These are phyloP conservation scores for Hemerocallis citrina DNA, from an alignment of 106 monocot genomes.

Conservation along the genomic window DNA sequence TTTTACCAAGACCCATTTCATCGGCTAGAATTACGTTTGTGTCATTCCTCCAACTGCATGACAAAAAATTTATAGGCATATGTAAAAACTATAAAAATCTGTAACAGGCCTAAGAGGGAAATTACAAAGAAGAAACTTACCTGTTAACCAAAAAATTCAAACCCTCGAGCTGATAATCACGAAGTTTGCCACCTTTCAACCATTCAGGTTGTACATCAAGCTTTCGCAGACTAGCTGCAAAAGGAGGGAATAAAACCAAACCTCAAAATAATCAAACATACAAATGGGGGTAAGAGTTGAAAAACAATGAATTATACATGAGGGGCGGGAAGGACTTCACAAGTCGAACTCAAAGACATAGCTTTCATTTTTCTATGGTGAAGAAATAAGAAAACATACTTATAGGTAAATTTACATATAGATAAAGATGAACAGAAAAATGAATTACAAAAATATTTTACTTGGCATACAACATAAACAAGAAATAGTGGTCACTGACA, in stretches of 20 bases:
- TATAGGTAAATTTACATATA: too few species aligned
- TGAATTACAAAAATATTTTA: too few species aligned
- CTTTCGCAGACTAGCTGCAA: constrained; percentile 84
- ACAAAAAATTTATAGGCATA: constrained; percentile 13
- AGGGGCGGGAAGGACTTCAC: background rate
- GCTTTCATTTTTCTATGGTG: too few species aligned
- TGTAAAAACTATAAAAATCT: background rate
- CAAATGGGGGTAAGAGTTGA: background rate
- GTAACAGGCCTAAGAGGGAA: background rate
- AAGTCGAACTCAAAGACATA: too few species aligned
- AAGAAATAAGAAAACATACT: too few species aligned
- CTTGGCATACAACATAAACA: too few species aligned
- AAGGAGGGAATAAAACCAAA: constrained; percentile 5
- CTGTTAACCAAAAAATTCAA: constrained; percentile 99
- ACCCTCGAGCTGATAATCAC: constrained; percentile 99
- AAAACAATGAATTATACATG: background rate
- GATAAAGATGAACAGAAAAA: too few species aligned
- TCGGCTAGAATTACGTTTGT: constrained; percentile 99
- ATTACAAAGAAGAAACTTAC: constrained; percentile 20
- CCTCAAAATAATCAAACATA: background rate
- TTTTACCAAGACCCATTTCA: constrained; percentile 99
- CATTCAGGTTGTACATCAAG: constrained; percentile 97
- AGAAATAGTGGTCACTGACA: too few species aligned
- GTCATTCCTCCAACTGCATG: constrained; percentile 92
- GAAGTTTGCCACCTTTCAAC: constrained; percentile 95